Percentiles rank a stretch among this genome's conserved stretches.
These are phyloP conservation scores for Mortierella sp. DNA, from an alignment of 371 early-diverging fungal genomes.

Conservation along the genomic window DNA sequence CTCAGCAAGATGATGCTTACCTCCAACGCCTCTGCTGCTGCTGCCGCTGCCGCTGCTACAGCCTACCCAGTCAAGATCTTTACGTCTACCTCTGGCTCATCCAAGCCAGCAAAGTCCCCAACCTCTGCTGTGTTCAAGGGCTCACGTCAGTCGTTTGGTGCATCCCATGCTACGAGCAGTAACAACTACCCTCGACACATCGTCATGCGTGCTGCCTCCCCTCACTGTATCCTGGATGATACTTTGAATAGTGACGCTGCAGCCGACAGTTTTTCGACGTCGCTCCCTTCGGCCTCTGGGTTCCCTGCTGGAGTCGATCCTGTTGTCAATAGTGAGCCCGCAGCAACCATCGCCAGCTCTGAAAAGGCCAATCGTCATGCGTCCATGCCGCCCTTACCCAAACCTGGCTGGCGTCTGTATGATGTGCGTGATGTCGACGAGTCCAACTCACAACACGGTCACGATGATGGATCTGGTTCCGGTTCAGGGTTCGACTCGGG, in stretches of 20 bases:
- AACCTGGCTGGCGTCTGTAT: constrained; percentile 46
- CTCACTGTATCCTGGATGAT: constrained; percentile 26
- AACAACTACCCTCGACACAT: constrained; percentile 39
- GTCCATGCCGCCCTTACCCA: constrained; percentile 47
- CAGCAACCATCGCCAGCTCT: neutral
- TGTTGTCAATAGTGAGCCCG: neutral
- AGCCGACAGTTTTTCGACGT: constrained; percentile 27
- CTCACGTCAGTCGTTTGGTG: neutral
- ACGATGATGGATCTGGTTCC: constrained; percentile 15
- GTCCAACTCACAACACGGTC: constrained; percentile 12
- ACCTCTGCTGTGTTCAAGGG: neutral
- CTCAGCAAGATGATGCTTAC: constrained; percentile 42
- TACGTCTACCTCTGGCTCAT: neutral
- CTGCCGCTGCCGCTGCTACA: neutral
- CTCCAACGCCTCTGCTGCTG: constrained; percentile 15
- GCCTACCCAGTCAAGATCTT: neutral
- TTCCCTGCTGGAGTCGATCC: constrained; percentile 35
- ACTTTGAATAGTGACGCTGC: neutral
- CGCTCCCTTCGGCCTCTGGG: constrained; percentile 27
- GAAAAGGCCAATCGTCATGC: constrained; percentile 43
- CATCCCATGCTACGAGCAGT: constrained; percentile 4
- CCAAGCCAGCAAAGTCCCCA: neutral
- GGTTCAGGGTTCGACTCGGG: neutral
- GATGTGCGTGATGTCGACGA: constrained; percentile 35
- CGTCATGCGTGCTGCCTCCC: constrained; percentile 28